phyloP scores from a whole-genome alignment of 495 filamentous ascomycete genomes.

The Aspergillus sclerotioniger region DNA sequence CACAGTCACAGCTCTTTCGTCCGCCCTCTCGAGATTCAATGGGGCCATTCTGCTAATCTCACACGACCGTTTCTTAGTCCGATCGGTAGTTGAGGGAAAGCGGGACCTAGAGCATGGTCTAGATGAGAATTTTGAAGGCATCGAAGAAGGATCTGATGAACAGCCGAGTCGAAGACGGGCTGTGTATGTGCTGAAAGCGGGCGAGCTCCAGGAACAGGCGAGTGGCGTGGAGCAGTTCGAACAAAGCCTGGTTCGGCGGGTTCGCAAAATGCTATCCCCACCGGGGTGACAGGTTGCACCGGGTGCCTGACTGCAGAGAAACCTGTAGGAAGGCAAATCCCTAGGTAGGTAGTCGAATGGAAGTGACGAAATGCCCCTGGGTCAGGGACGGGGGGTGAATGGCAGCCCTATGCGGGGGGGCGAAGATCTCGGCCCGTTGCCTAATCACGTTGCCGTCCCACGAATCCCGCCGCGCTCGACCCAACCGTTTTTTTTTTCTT shows the following conservation, averaged over 20 bases:
- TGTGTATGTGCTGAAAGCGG: constrained; percentile 59
- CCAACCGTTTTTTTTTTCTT: neutral
- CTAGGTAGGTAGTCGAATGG: too few species aligned
- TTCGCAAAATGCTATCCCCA: constrained; percentile 37
- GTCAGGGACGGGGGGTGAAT: too few species aligned
- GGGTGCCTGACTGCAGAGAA: neutral
- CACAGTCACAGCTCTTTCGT: constrained; percentile 66
- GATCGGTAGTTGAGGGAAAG: constrained; percentile 65
- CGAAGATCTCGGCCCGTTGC: neutral
- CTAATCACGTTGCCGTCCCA: neutral
- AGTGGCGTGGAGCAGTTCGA: constrained; percentile 66
- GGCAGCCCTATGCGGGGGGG: neutral
- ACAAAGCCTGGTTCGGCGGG: constrained; percentile 58
- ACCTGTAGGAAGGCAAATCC: neutral
- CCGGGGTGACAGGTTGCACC: neutral
- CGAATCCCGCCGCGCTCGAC: neutral
- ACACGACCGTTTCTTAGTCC: constrained; percentile 75
- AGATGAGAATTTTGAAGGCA: constrained; percentile 51
- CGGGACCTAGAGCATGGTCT: constrained; percentile 37
- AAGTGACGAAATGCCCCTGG: too few species aligned
- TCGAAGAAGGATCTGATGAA: constrained; percentile 47
- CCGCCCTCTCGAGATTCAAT: constrained; percentile 61
- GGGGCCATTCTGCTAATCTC: constrained; percentile 72
- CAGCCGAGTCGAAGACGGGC: constrained; percentile 47
- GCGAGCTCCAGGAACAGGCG: constrained; percentile 53